Evolutionary conservation across 805 yeast genomes (phyloP), one percentile per base, ranked within the genome.

Genomic region (Pichia scutulata): DNA sequence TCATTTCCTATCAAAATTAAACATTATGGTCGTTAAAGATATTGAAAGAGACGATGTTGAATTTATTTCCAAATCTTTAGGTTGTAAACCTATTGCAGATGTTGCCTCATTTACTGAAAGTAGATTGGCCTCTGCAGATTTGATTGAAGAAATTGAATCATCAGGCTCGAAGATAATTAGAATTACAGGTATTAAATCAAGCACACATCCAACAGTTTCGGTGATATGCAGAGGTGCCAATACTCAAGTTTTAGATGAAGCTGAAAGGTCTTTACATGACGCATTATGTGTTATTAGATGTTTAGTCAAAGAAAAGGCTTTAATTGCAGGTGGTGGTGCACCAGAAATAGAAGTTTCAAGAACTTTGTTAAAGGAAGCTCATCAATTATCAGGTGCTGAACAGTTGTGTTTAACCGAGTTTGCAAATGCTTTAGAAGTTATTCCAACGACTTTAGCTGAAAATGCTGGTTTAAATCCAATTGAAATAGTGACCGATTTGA

Each of bases 271-370:
- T 3, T 73, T 93, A 56, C 99, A 93, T 63, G 99, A 93, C 69
- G 98, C 99, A 0, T 76, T 93, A 51, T 93, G 99, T 77, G 99
- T 92, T 50, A 75, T 85, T 55, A 73, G 95, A 66, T 86, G 96
- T 70, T 74, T 89, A 50, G 96, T 89, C 25, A 88, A 89, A 64
- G 89, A 87, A 66, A 84, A 79, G 63, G 96, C 90, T 1, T 73
- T 86, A 64, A 89, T 93, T 70, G 97, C 98, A 14, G 99, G 99
- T 60, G 99, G 99, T 56, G 99, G 98, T 61, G 98, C 99, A 7
- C 96, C 98, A 43, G 97, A 89, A 70, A 81, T 89, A 57, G 97
- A 90, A 72, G 83, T 88, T 8, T 81, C 96, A 12, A 80, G 92
- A 55, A 78, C 78, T 14, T 70, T 89, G 57, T 72, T 78, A 58